Conservation (phyloP, 169 alveolate genomes). For the Eimeria praecox region DNA sequence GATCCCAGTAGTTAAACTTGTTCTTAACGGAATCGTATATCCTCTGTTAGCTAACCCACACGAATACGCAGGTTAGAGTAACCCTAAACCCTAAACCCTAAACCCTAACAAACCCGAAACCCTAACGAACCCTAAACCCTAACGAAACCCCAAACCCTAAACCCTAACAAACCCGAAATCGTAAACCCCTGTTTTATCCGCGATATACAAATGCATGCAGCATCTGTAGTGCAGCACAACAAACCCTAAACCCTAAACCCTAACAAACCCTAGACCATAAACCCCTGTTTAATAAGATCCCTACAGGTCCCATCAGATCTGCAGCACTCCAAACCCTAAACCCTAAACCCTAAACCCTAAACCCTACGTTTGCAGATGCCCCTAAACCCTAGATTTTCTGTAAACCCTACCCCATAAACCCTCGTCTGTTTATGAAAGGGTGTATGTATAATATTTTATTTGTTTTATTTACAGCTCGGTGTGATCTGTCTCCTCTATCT, state of each 20-base stretch:
- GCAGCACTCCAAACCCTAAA: constrained; percentile 36
- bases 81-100: constrained; percentile 32
- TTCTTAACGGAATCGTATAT: neutral
- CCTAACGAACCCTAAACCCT: constrained; percentile 1
- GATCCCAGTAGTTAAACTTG: constrained; percentile 22
- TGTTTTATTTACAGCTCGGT: neutral
- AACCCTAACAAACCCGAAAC: constrained; percentile 10
- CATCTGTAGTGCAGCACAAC: no score
- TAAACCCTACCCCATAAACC: constrained; percentile 2
- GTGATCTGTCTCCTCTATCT: neutral
- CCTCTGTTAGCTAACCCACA: constrained; percentile 31
- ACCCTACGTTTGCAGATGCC: no score
- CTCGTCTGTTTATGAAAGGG: no score
- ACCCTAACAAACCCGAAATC: constrained; percentile 8
- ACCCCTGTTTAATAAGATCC: no score
- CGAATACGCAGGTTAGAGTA: neutral
- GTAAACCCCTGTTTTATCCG: no score
- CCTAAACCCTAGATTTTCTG: constrained; percentile 47
- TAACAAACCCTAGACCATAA: no score
- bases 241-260: no score
- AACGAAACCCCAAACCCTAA: neutral
- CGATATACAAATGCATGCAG: no score
- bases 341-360: constrained; percentile 33
- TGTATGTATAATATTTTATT: neutral
- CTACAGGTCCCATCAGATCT: no score